phyloP scores from a whole-genome alignment of 108 stramenopile species.

The Cyclotella cryptica region DNA sequence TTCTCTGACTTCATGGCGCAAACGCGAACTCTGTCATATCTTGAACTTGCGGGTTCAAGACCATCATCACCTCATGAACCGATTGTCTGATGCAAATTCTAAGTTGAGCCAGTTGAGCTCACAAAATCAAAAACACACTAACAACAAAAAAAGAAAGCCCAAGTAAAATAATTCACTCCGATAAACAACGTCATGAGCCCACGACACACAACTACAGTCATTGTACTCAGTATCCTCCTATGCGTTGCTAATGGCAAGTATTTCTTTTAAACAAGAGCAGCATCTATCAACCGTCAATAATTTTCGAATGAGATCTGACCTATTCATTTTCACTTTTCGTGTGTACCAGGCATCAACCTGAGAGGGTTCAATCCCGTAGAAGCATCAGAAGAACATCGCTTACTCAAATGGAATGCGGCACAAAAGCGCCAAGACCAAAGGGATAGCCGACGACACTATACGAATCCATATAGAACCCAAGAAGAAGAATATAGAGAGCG shows the following conservation, averaged over 20 bases:
- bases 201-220: neutral
- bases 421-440: neutral
- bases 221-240: neutral
- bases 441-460: neutral
- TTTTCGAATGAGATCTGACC: neutral
- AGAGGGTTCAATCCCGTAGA: neutral
- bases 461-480: neutral
- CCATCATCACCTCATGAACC: too few relatives aligned
- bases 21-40: too few relatives aligned
- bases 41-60: too few relatives aligned
- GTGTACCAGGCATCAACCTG: neutral
- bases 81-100: too few relatives aligned
- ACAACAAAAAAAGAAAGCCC: too few relatives aligned
- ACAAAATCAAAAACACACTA: too few relatives aligned
- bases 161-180: too few relatives aligned
- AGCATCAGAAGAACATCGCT: neutral
- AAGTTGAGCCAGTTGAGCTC: too few relatives aligned
- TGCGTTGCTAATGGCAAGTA: neutral
- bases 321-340: neutral
- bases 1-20: too few relatives aligned
- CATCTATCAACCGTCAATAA: too few relatives aligned
- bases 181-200: neutral
- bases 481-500: neutral
- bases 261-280: neutral
- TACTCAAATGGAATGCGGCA: constrained; percentile 11